Percentiles rank a stretch among this genome's conserved stretches.
Conservation (phyloP, 1,139 yeast genomes). For the Geotrichum reessii region DNA sequence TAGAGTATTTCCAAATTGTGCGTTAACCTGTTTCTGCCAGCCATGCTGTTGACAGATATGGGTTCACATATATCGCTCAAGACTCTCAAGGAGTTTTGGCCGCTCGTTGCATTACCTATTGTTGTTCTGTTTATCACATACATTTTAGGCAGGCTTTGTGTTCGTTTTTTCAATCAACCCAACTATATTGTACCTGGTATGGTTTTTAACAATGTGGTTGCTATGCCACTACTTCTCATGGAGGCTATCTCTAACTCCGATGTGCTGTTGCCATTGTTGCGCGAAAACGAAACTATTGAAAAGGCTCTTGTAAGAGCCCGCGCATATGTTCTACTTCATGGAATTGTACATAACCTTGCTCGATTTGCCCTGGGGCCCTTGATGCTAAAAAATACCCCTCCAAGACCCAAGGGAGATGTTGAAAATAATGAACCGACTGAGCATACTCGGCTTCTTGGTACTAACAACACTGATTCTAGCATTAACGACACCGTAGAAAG, state of each 20-base stretch:
- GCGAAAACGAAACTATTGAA: conserved; percentile 20
- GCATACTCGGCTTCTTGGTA: conserved; percentile 4
- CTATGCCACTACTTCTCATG: conserved; percentile 24
- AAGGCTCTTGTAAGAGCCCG: conserved; percentile 21
- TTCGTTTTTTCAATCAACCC: conserved; percentile 20
- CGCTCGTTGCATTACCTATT: conserved; percentile 21
- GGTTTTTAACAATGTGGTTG: conserved; percentile 25
- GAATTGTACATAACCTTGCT: conserved; percentile 24
- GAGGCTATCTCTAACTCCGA: conserved; percentile 23
- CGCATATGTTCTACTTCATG: conserved; percentile 23
- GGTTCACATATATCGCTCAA: conserved; percentile 24
- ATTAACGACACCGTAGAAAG: not conserved
- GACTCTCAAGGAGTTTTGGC: conserved; percentile 23
- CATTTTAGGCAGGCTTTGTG: conserved; percentile 18
- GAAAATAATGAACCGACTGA: conserved; percentile 4
- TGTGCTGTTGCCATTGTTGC: conserved; percentile 20
- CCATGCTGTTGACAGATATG: conserved; percentile 24
- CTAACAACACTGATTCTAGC: not conserved
- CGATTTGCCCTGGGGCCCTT: conserved; percentile 25
- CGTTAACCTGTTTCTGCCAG: conserved; percentile 24
- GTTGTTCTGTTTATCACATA: conserved; percentile 17
- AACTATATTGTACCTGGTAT: conserved; percentile 24
- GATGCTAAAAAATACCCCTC: conserved; percentile 14
- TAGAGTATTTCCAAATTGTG: conserved; percentile 22
- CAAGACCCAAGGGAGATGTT: not conserved